Percentiles rank a stretch among this genome's conserved stretches.
Conservation (phyloP, 306 rosid genomes). For the Acacia acuminata region DNA sequence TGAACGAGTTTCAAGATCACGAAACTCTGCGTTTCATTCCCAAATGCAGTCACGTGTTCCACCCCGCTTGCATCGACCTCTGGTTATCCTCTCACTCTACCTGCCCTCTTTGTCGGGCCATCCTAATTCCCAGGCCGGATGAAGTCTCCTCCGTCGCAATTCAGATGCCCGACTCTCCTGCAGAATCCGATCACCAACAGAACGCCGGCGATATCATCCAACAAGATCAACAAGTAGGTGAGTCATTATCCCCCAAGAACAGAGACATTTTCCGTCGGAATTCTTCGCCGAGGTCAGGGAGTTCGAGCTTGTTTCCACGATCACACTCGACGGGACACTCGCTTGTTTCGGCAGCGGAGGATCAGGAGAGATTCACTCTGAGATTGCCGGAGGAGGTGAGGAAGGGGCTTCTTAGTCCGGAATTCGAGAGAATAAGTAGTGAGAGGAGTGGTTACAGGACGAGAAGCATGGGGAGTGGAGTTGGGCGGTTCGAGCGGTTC, state of each 20-base stretch:
- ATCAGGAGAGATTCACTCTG: conserved; percentile 66
- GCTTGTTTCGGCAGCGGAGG: conserved; percentile 46
- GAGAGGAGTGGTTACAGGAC: conserved; percentile 57
- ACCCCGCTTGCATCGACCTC: conserved; percentile 69
- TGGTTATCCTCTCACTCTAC: conserved; percentile 79
- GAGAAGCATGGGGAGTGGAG: conserved; percentile 42
- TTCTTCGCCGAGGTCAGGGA: conserved; percentile 40
- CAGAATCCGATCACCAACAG: neutral
- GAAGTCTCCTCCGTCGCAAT: conserved; percentile 24
- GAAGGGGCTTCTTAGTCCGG: conserved; percentile 50
- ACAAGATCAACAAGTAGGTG: neutral
- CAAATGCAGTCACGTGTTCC: conserved; percentile 86
- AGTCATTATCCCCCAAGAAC: conserved; percentile 12
- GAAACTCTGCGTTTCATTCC: conserved; percentile 95
- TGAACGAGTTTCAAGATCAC: conserved; percentile 70
- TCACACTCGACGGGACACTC: conserved; percentile 73
- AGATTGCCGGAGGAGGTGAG: conserved; percentile 74
- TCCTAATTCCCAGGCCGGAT: conserved; percentile 51
- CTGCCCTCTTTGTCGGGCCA: conserved; percentile 90
- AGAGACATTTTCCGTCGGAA: conserved; percentile 17
- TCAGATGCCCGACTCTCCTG: conserved; percentile 12
- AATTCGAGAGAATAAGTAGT: conserved; percentile 55
- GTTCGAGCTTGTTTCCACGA: conserved; percentile 41
- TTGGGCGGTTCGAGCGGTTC: conserved; percentile 12
- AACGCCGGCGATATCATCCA: conserved; percentile 12